Evolutionary conservation across 1,139 yeast genomes (phyloP).

Genomic region (Lipomyces yarrowii): DNA sequence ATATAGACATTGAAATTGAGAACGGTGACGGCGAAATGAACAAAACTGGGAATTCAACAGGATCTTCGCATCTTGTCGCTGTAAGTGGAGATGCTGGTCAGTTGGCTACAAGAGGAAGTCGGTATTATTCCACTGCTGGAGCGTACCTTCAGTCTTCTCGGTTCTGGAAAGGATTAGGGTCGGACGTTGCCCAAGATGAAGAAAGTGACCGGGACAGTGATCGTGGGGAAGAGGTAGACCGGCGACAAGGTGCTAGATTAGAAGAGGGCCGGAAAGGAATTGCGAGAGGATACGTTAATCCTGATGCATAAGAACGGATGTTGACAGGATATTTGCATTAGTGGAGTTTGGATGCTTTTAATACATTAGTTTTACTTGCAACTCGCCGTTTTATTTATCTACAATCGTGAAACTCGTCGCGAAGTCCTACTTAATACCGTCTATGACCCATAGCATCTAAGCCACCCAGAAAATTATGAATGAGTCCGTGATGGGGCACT

Average conservation of each 20-base stretch:
- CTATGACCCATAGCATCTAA: background rate
- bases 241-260: conserved; percentile 60
- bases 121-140: conserved; percentile 73
- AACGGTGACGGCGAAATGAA: conserved; percentile 37
- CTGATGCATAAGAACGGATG: conserved; percentile 2
- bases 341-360: background rate
- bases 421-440: background rate
- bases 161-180: conserved; percentile 87
- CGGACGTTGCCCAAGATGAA: conserved; percentile 57
- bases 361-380: background rate
- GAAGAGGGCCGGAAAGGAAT: conserved; percentile 86
- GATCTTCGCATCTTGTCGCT: background rate
- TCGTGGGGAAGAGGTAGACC: conserved; percentile 30
- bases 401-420: background rate
- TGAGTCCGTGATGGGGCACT: no score
- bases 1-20: conserved; percentile 57
- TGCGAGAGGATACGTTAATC: conserved; percentile 72
- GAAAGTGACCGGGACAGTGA: conserved; percentile 48
- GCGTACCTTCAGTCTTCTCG: conserved; percentile 66
- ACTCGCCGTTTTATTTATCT: no score
- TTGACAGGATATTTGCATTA: background rate
- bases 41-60: background rate
- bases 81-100: conserved; percentile 18
- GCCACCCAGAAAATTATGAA: no score
- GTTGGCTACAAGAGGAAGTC: conserved; percentile 54